A percentile compares a stretch with the other conserved stretches of the same genome.
Evolutionary conservation across 176 grass and related monocot genomes (phyloP).

Genomic region (Phragmites australis): DNA sequence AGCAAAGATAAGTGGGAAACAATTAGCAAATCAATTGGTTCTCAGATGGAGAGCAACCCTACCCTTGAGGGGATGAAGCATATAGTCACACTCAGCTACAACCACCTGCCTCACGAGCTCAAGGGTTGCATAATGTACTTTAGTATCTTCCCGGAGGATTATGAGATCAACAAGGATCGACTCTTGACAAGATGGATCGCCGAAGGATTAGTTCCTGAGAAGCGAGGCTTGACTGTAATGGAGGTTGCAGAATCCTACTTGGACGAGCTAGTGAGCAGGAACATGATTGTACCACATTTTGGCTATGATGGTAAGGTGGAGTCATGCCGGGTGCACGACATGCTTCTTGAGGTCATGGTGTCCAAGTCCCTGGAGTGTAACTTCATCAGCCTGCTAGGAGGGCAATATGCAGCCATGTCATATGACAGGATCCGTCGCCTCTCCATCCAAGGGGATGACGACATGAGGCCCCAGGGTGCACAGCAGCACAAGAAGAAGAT

Average conservation of each 20-base stretch:
- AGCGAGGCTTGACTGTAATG: not conserved
- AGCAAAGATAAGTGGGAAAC: not conserved
- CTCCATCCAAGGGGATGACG: not conserved
- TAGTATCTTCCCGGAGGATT: slow-evolving; percentile 27
- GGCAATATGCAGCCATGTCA: not conserved
- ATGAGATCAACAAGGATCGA: not conserved
- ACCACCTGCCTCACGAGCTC: slow-evolving; percentile 9
- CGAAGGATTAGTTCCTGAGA: not conserved
- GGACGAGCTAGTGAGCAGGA: no score
- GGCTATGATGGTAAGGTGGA: no score
- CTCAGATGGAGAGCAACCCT: not conserved
- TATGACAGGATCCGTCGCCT: no score
- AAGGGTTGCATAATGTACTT: slow-evolving; percentile 26
- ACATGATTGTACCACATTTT: no score
- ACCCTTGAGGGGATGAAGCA: slow-evolving; percentile 5
- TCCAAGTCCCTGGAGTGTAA: not conserved
- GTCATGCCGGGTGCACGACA: no score
- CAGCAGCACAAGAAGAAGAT: not conserved
- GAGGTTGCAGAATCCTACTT: slow-evolving; percentile 19
- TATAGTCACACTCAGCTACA: not conserved
- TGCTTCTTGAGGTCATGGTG: no score
- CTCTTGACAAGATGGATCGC: not conserved
- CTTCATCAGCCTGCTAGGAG: slow-evolving; percentile 1
- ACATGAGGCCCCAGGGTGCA: not conserved
- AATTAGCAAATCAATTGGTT: slow-evolving; percentile 7